Conservation (phyloP, 2,329 filamentous ascomycete species). For the Fusarium sp. region DNA sequence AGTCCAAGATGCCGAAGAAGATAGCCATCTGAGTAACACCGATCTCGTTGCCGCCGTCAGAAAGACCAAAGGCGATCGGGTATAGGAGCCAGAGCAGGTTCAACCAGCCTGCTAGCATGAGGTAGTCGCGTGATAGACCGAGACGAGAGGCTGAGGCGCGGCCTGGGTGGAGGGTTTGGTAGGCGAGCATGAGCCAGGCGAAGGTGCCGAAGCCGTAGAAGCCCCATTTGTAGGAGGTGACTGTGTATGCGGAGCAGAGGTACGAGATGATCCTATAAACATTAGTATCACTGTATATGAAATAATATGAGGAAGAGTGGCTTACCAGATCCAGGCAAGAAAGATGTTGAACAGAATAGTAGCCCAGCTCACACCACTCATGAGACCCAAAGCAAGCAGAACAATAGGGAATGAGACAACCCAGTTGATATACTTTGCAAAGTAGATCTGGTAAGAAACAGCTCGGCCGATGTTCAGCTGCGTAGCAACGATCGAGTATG, state of each 20-base stretch:
- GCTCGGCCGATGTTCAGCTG: conserved; percentile 35
- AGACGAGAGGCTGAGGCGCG: conserved; percentile 55
- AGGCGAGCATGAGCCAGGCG: conserved; percentile 59
- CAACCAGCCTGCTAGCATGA: conserved; percentile 58
- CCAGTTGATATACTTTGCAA: conserved; percentile 67
- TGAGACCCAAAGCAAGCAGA: conserved; percentile 60
- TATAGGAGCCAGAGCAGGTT: conserved; percentile 68
- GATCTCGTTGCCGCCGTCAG: conserved; percentile 35
- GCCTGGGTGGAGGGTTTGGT: conserved; percentile 57
- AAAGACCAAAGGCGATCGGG: conserved; percentile 60
- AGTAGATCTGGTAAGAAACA: conserved; percentile 64
- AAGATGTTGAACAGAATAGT: conserved; percentile 64
- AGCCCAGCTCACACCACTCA: conserved; percentile 67
- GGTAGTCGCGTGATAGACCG: conserved; percentile 59
- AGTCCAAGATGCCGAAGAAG: conserved; percentile 65
- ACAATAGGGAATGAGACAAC: conserved; percentile 62
- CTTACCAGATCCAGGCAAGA: conserved; percentile 62
- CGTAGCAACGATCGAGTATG: conserved; percentile 56
- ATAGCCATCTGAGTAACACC: conserved; percentile 30
- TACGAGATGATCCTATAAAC: conserved; percentile 57
- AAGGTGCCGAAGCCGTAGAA: conserved; percentile 66
- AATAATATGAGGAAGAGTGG: not conserved
- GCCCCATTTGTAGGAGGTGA: conserved; percentile 67
- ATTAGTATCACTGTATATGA: not conserved
- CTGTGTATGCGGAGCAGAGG: conserved; percentile 61